These are phyloP conservation scores for Camelina neglecta DNA, from an alignment of 345 rosid genomes.

Conservation along the genomic window DNA sequence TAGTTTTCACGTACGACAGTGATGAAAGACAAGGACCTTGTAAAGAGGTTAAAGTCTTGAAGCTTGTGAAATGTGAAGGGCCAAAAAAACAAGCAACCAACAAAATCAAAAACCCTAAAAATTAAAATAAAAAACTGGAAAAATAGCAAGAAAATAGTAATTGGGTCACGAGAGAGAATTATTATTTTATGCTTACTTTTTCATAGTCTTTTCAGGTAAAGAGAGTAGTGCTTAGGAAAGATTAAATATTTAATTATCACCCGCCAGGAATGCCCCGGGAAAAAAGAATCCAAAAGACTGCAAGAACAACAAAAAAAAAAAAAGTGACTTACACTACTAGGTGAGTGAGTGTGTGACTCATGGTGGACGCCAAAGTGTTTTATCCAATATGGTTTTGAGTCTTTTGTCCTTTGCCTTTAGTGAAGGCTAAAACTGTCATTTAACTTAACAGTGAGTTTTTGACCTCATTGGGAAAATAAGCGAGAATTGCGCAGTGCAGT, in stretches of 20 bases:
- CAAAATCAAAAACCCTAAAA: slow-evolving; percentile 30
- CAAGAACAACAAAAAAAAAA: no score
- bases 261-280: slow-evolving; percentile 53
- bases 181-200: neutral
- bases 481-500: slow-evolving; percentile 17
- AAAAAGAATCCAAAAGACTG: slow-evolving; percentile 31
- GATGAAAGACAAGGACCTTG: slow-evolving; percentile 46
- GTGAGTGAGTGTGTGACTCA: neutral
- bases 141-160: neutral
- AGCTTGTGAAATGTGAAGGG: slow-evolving; percentile 40
- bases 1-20: slow-evolving; percentile 41
- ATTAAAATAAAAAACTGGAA: neutral
- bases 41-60: slow-evolving; percentile 21
- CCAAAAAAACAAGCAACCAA: neutral
- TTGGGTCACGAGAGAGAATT: slow-evolving; percentile 32
- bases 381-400: slow-evolving; percentile 51
- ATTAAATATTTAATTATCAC: slow-evolving; percentile 29
- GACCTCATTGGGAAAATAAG: slow-evolving; percentile 34
- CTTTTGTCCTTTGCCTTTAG: neutral
- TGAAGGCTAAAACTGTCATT: slow-evolving; percentile 29
- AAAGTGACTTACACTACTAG: slow-evolving; percentile 16
- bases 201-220: slow-evolving; percentile 43
- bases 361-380: slow-evolving; percentile 61
- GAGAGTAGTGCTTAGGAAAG: neutral
- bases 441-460: neutral